A percentile compares a stretch with the other conserved stretches of the same genome.
Evolutionary conservation across 768 basidiomycete genomes (phyloP).

Genomic region (Naganishia randhawae): DNA sequence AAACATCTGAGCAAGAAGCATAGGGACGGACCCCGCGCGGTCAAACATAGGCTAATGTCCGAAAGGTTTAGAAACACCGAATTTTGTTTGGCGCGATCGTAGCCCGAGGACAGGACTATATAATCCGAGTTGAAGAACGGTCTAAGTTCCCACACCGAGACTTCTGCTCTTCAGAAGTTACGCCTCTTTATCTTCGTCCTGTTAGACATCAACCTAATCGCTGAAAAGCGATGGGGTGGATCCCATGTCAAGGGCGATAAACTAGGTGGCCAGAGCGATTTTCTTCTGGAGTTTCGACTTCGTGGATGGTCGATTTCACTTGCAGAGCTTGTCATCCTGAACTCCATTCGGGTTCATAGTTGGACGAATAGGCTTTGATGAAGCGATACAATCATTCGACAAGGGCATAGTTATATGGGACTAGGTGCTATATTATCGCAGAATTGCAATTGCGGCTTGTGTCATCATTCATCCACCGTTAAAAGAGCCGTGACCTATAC

Average conservation of each 20-base stretch:
- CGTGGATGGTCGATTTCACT: constrained; percentile 18
- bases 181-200: constrained; percentile 24
- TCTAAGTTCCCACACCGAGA: background rate
- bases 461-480: too few relatives aligned
- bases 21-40: too few relatives aligned
- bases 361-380: constrained; percentile 23
- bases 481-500: too few relatives aligned
- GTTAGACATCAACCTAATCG: background rate
- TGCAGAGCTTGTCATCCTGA: constrained; percentile 18
- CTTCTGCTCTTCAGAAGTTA: constrained; percentile 8
- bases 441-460: too few relatives aligned
- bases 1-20: too few relatives aligned
- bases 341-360: background rate
- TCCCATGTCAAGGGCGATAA: constrained; percentile 13
- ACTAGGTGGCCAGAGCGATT: constrained; percentile 24
- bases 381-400: background rate
- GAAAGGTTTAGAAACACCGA: background rate
- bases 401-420: background rate
- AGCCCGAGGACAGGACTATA: too few relatives aligned
- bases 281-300: background rate
- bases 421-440: background rate
- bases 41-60: constrained; percentile 1
- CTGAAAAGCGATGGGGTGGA: constrained; percentile 12
- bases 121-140: background rate
- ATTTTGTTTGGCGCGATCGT: too few relatives aligned